phyloP scores from a whole-genome alignment of 805 yeast species.

The Clavispora santaluciae region DNA sequence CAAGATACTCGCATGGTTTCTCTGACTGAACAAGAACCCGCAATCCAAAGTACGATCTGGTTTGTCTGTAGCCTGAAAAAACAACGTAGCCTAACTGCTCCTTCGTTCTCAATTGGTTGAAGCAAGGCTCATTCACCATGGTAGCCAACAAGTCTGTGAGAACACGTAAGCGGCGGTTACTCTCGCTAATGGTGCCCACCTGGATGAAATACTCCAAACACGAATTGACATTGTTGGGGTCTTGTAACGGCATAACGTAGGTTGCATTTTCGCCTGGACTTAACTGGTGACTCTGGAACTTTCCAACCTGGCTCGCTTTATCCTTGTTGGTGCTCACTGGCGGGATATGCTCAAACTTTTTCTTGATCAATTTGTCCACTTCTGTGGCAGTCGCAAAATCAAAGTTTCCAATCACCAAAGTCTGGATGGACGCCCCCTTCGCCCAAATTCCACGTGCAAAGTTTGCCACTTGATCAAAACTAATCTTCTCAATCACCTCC shows the following conservation, averaged over 20 bases:
- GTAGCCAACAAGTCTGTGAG: conserved; percentile 65
- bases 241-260: conserved; percentile 50
- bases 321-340: conserved; percentile 17
- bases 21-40: conserved; percentile 82
- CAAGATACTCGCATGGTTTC: conserved; percentile 66
- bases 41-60: conserved; percentile 69
- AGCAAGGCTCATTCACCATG: conserved; percentile 80
- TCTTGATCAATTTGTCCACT: conserved; percentile 40
- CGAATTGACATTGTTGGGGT: conserved; percentile 71
- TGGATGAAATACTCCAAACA: conserved; percentile 78
- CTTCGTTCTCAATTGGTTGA: conserved; percentile 82
- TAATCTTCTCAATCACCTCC: conserved; percentile 38
- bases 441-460: conserved; percentile 45
- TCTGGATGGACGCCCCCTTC: conserved; percentile 61
- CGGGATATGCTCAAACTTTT: conserved; percentile 22
- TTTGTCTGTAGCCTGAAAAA: conserved; percentile 64
- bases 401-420: conserved; percentile 73
- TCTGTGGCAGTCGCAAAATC: conserved; percentile 48
- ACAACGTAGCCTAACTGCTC: conserved; percentile 96
- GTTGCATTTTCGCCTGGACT: conserved; percentile 37
- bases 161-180: conserved; percentile 33
- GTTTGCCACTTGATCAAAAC: conserved; percentile 44
- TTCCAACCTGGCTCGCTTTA: conserved; percentile 11
- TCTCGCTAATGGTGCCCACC: conserved; percentile 37
- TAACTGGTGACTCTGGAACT: conserved; percentile 37